phyloP scores from a whole-genome alignment of 2,329 filamentous ascomycete species.

The Graphiopsis chlorocephala region DNA sequence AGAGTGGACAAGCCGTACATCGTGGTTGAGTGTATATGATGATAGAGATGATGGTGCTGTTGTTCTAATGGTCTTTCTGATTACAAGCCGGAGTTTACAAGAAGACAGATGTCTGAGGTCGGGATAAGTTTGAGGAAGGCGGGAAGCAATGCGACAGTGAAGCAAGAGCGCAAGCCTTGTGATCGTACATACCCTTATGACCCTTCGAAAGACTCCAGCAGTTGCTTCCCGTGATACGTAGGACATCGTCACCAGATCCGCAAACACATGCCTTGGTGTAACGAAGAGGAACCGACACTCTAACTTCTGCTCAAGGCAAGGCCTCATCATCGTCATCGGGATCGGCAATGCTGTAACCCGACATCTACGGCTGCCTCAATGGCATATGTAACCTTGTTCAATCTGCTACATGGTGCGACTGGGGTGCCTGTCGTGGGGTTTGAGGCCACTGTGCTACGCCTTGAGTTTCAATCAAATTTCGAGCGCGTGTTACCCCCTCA shows the following conservation, averaged over 20 bases:
- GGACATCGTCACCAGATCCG: background rate
- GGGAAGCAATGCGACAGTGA: background rate
- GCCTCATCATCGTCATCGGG: slow-evolving; percentile 2
- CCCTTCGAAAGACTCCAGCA: background rate
- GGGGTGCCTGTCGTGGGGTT: background rate
- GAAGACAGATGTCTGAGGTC: background rate
- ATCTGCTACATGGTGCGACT: slow-evolving; percentile 2
- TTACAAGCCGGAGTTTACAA: background rate
- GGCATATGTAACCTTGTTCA: background rate
- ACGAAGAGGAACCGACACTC: background rate
- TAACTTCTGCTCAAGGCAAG: background rate
- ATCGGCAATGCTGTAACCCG: background rate
- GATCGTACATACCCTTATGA: background rate
- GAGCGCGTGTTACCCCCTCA: background rate
- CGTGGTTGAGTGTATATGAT: background rate
- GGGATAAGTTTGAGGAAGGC: background rate
- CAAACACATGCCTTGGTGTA: background rate
- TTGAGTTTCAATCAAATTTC: background rate
- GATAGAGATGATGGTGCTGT: background rate
- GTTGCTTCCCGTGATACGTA: background rate
- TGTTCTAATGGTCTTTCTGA: background rate
- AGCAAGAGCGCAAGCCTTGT: background rate
- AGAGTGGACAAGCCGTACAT: slow-evolving; percentile 23
- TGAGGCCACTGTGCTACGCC: background rate
- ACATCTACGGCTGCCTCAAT: background rate